Conservation (phyloP, 495 filamentous ascomycete genomes). For the Hyaloscypha finlandica region DNA sequence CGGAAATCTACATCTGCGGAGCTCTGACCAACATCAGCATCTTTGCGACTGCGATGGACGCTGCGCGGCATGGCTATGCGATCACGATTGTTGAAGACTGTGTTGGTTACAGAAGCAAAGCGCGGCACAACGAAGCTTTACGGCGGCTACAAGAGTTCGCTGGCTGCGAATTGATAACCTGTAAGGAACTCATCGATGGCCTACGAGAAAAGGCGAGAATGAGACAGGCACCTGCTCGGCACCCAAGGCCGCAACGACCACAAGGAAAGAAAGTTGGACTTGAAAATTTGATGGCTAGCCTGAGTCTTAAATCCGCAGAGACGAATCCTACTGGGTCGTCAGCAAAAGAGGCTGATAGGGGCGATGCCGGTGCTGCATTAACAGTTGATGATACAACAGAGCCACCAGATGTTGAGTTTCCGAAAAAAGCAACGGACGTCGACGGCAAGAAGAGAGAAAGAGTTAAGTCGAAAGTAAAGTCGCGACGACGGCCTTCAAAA, state of each 20-base stretch:
- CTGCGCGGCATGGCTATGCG: conserved; percentile 80
- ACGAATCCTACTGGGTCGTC: conserved; percentile 18
- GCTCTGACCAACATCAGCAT: conserved; percentile 87
- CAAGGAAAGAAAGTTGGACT: conserved; percentile 7
- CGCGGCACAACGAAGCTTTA: conserved; percentile 74
- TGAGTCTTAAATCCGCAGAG: conserved; percentile 20
- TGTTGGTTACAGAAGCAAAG: conserved; percentile 75
- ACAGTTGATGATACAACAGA: not conserved
- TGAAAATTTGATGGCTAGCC: conserved; percentile 28
- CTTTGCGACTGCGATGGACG: conserved; percentile 90
- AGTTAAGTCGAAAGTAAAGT: conserved; percentile 29
- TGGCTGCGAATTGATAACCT: conserved; percentile 65
- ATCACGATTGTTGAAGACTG: conserved; percentile 90
- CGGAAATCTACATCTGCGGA: conserved; percentile 90
- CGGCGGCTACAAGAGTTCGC: conserved; percentile 74
- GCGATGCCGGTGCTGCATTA: conserved; percentile 1
- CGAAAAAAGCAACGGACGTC: conserved; percentile 17
- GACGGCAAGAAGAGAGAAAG: conserved; percentile 33
- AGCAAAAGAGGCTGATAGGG: conserved; percentile 11
- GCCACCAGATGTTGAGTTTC: conserved; percentile 13
- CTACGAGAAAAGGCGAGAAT: conserved; percentile 21
- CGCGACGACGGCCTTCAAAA: conserved; percentile 27
- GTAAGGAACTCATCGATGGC: conserved; percentile 53
- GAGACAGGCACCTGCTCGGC: conserved; percentile 8
- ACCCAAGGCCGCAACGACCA: conserved; percentile 5